Conservation (phyloP, 1,284 basidiomycete genomes). For the Cutaneotrichosporon dermatis region DNA sequence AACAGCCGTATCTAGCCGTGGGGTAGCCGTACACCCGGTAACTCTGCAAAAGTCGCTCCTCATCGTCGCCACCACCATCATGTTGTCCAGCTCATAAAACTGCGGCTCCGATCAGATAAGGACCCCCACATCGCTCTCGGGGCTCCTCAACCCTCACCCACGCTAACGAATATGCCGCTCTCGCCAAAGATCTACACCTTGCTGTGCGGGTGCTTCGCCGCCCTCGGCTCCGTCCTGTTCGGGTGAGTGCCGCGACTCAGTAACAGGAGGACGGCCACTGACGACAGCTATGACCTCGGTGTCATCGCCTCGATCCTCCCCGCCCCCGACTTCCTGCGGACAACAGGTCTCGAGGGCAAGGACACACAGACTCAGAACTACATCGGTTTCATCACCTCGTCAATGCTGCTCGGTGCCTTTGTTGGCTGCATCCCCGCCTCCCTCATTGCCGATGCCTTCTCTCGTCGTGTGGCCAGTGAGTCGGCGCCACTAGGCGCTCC, state of each 20-base stretch:
- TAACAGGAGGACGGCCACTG: neutral
- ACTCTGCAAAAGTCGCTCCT: too few species aligned
- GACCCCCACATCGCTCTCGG: too few species aligned
- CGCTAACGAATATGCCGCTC: slow-evolving; percentile 11
- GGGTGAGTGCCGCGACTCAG: slow-evolving; percentile 25
- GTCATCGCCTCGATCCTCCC: slow-evolving; percentile 50
- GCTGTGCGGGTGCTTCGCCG: slow-evolving; percentile 60
- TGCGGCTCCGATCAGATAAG: too few species aligned
- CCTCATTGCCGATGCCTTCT: slow-evolving; percentile 36
- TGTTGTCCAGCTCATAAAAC: too few species aligned
- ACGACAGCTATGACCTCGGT: slow-evolving; percentile 42
- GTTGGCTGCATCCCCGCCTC: slow-evolving; percentile 45
- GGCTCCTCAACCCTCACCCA: too few species aligned
- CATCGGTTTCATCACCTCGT: slow-evolving; percentile 51
- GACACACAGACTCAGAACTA: slow-evolving; percentile 43
- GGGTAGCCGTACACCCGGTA: too few species aligned
- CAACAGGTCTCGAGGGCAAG: slow-evolving; percentile 22
- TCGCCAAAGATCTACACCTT: slow-evolving; percentile 56
- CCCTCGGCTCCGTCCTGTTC: slow-evolving; percentile 40
- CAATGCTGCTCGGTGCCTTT: slow-evolving; percentile 45
- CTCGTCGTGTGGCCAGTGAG: slow-evolving; percentile 22
- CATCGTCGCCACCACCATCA: too few species aligned
- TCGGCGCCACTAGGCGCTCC: too few species aligned
- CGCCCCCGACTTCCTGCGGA: slow-evolving; percentile 47
- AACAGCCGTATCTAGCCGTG: too few species aligned